A percentile compares a stretch with the other conserved stretches of the same genome.
Conservation (phyloP, 2,329 filamentous ascomycete genomes). For the Macrophomina tecta region DNA sequence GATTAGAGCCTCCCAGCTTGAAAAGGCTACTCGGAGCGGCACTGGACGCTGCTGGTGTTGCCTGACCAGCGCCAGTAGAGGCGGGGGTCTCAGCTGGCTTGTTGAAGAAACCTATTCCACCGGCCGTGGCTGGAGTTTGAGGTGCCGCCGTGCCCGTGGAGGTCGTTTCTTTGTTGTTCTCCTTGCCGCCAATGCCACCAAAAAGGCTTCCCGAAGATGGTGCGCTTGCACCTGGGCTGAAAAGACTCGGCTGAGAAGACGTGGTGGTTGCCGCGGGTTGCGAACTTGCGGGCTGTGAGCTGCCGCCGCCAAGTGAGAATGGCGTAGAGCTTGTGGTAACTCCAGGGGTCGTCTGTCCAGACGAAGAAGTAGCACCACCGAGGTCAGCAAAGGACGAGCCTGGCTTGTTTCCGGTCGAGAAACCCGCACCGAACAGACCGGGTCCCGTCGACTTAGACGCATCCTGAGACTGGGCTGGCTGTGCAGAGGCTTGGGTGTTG, state of each 20-base stretch:
- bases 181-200: slow-evolving; percentile 28
- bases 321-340: slow-evolving; percentile 17
- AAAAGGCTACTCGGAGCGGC: slow-evolving; percentile 12
- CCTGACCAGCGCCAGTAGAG: slow-evolving; percentile 5
- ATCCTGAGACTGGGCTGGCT: slow-evolving; percentile 17
- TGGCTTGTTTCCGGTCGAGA: slow-evolving; percentile 38
- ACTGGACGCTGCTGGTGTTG: slow-evolving; percentile 8
- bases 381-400: slow-evolving; percentile 35
- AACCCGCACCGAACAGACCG: not conserved
- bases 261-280: slow-evolving; percentile 1
- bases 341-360: slow-evolving; percentile 16
- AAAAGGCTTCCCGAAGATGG: slow-evolving; percentile 26
- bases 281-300: slow-evolving; percentile 7
- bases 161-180: slow-evolving; percentile 28
- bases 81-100: slow-evolving; percentile 17
- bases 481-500: not conserved
- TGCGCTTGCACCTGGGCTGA: slow-evolving; percentile 22
- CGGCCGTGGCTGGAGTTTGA: slow-evolving; percentile 21
- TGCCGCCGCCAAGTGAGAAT: slow-evolving; percentile 6
- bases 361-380: slow-evolving; percentile 31
- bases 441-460: slow-evolving; percentile 6
- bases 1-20: not conserved
- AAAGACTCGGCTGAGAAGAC: slow-evolving; percentile 13
- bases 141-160: slow-evolving; percentile 36
- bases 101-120: slow-evolving; percentile 22